Base-by-base conservation (phyloP, 345 rosid genomes). In the Jatropha curcas region DNA sequence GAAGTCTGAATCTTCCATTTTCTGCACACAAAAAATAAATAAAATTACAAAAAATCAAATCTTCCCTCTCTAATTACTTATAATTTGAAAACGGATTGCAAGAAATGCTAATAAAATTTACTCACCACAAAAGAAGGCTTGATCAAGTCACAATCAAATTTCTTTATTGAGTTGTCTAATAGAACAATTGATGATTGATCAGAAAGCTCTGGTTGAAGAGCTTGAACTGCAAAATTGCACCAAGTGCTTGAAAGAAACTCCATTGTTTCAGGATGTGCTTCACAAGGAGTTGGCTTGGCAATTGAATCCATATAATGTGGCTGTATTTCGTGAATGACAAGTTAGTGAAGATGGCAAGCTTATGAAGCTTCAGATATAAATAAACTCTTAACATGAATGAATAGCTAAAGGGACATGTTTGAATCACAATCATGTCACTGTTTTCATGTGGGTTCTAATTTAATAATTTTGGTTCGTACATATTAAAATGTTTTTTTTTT, bases 261-360 rank as follows among this genome's bases (percentile, higher is more conserved):
- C 97, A 94, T 84, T 13, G 94, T 78, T 50, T 94, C 97, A 19
- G 94, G 96, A 77, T 88, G 93, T 82, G 98, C 94, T 70, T 92
- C 97, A 11, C 98, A 89, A 35, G 91, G 97, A 3, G 86, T 73
- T 43, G 84, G 76, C 53, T 79, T 84, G 65, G 76, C 74, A 37
- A 52, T 71, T 56, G 79, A 25, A 37, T 82, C 88, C 89, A 87
- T 78, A 30, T 8, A 52, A 52, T 24, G 8, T n/a, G n/a, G n/a
- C n/a, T n/a, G n/a, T n/a, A n/a, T n/a, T n/a, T n/a, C n/a, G n/a
- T n/a, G n/a, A n/a, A n/a, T n/a, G n/a, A n/a, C n/a, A n/a, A n/a
- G n/a, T 9, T 1, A 71, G 46, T 67, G 65, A 69, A 68, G 69
- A 31, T 34, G 46, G 63, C 39, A 22, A 65, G n/a, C n/a, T 4